phyloP scores from a whole-genome alignment of 371 early-diverging fungal genomes.

The Actinomortierella wolfii region DNA sequence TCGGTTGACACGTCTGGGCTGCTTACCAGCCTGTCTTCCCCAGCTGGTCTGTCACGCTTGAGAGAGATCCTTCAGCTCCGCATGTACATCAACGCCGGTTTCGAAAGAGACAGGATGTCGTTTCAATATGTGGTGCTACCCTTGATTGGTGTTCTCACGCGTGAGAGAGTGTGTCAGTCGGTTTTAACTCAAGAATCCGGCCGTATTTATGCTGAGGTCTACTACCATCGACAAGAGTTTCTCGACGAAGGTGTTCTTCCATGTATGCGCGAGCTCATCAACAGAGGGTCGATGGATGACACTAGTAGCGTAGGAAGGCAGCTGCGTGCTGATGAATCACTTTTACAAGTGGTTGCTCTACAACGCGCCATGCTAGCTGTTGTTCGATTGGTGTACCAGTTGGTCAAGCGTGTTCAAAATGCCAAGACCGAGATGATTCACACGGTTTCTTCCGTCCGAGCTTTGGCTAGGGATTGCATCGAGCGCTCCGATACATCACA shows the following conservation, averaged over 20 bases:
- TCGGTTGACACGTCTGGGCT: slow-evolving; percentile 27
- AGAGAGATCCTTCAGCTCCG: slow-evolving; percentile 21
- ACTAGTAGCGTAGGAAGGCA: not conserved
- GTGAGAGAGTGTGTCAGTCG: slow-evolving; percentile 29
- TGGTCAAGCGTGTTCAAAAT: slow-evolving; percentile 30
- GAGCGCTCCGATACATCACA: not conserved
- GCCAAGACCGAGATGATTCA: slow-evolving; percentile 12
- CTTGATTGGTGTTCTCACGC: slow-evolving; percentile 36
- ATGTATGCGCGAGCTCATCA: slow-evolving; percentile 16
- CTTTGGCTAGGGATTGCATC: slow-evolving; percentile 1
- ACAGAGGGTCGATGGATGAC: slow-evolving; percentile 11
- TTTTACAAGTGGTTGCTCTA: slow-evolving; percentile 7
- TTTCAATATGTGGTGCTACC: slow-evolving; percentile 43
- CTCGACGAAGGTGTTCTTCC: slow-evolving; percentile 17
- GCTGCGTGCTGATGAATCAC: not conserved
- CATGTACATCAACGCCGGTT: slow-evolving; percentile 20
- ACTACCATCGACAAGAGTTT: slow-evolving; percentile 15
- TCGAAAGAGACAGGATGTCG: slow-evolving; percentile 6
- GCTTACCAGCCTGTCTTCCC: slow-evolving; percentile 19
- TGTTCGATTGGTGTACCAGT: slow-evolving; percentile 36
- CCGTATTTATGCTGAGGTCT: slow-evolving; percentile 23
- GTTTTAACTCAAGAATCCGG: slow-evolving; percentile 24
- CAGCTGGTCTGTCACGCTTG: slow-evolving; percentile 5
- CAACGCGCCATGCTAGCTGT: slow-evolving; percentile 35
- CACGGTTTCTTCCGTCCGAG: not conserved